phyloP scores from a whole-genome alignment of 768 basidiomycete species.

The Leccinum broughii region DNA sequence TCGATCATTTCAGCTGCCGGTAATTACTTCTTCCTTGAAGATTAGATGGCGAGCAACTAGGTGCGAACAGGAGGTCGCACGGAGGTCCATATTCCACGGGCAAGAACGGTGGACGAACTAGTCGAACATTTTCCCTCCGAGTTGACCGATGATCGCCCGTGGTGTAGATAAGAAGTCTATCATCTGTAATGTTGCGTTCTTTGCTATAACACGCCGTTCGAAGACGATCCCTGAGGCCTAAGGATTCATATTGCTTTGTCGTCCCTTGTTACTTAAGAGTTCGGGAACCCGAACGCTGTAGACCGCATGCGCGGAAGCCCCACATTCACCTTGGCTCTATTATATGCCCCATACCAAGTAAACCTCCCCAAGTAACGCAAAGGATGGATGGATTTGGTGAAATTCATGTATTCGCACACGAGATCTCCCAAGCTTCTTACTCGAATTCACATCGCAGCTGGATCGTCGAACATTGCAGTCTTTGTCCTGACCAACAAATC shows the following conservation, averaged over 20 bases:
- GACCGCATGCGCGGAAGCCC: background rate
- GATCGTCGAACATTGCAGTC: background rate
- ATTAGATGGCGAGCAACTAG: conserved; percentile 39
- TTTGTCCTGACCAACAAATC: too few species aligned
- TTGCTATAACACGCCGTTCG: too few species aligned
- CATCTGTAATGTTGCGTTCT: conserved; percentile 1
- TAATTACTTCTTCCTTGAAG: conserved; percentile 93
- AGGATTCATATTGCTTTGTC: too few species aligned
- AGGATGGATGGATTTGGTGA: too few species aligned
- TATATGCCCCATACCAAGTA: too few species aligned
- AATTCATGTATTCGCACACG: too few species aligned
- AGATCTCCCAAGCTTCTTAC: too few species aligned
- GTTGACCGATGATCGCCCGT: conserved; percentile 11
- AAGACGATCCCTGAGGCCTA: too few species aligned
- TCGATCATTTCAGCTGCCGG: conserved; percentile 54
- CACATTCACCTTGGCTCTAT: too few species aligned
- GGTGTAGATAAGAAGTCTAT: conserved; percentile 11
- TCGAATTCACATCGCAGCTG: background rate
- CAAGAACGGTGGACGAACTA: conserved; percentile 15
- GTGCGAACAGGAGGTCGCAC: background rate
- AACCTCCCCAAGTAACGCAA: too few species aligned
- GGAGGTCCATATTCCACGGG: background rate
- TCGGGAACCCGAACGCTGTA: background rate
- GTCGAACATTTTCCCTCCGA: conserved; percentile 2
- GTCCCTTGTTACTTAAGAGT: background rate